A percentile compares a stretch with the other conserved stretches of the same genome.
Evolutionary conservation across 139 green algal species (phyloP).

Genomic region (Closterium sp.): DNA sequence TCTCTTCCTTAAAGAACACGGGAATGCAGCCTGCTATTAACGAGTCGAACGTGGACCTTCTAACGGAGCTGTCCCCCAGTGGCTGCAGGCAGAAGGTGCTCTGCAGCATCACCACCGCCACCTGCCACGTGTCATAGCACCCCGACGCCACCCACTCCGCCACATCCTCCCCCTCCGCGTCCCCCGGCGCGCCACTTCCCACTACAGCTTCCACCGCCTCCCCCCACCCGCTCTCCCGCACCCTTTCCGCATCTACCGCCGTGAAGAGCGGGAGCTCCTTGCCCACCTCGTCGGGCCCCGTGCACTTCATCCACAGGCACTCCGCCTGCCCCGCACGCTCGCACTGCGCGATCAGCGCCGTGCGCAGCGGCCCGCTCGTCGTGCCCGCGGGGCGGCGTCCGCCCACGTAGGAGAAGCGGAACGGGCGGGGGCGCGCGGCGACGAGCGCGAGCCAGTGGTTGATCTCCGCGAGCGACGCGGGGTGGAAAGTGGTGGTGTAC

Average conservation of each 20-base stretch:
- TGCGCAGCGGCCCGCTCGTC: neutral
- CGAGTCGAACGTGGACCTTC: constrained; percentile 19
- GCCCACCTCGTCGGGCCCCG: neutral
- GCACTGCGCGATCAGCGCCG: neutral
- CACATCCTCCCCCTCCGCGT: neutral
- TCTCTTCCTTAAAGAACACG: constrained; percentile 12
- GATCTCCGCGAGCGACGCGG: neutral
- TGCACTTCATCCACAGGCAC: neutral
- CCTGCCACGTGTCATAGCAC: neutral
- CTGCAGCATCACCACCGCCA: neutral
- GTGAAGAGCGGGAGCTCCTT: neutral
- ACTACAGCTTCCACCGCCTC: neutral
- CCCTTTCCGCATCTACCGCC: neutral
- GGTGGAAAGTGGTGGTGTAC: constrained; percentile 5
- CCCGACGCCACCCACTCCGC: neutral
- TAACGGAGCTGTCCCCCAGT: constrained; percentile 7
- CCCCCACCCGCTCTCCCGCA: neutral
- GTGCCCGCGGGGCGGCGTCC: neutral
- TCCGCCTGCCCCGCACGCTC: neutral
- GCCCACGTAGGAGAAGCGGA: neutral
- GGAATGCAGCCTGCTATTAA: constrained; percentile 23
- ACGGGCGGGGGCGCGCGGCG: neutral
- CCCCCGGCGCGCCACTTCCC: neutral
- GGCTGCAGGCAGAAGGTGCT: constrained; percentile 21
- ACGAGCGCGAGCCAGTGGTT: neutral